These are phyloP conservation scores for Crepidotus variabilis DNA, from an alignment of 768 basidiomycete genomes.

Conservation along the genomic window DNA sequence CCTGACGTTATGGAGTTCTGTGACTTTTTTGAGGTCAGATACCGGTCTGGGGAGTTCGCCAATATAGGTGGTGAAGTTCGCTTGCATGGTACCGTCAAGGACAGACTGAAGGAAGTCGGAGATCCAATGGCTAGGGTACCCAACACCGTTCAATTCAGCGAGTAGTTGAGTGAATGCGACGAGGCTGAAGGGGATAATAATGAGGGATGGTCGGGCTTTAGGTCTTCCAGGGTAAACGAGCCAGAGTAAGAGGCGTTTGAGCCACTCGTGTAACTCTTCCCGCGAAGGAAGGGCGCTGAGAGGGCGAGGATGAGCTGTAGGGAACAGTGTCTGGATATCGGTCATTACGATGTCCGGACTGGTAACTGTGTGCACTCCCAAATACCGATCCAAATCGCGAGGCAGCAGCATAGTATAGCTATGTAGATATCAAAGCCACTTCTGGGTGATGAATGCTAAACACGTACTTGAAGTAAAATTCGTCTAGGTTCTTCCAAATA, in stretches of 20 bases:
- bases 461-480: not conserved
- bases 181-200: slow-evolving; percentile 31
- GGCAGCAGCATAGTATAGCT: slow-evolving; percentile 27
- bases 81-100: slow-evolving; percentile 20
- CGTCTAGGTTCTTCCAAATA: slow-evolving; percentile 24
- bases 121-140: slow-evolving; percentile 35
- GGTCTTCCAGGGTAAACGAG: slow-evolving; percentile 23
- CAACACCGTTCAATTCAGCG: slow-evolving; percentile 26
- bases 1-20: slow-evolving; percentile 19
- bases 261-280: slow-evolving; percentile 27
- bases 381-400: slow-evolving; percentile 22
- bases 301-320: slow-evolving; percentile 15
- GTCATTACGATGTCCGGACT: slow-evolving; percentile 14
- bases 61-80: slow-evolving; percentile 23
- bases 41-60: slow-evolving; percentile 23
- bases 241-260: slow-evolving; percentile 28
- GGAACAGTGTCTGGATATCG: slow-evolving; percentile 10
- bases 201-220: slow-evolving; percentile 15
- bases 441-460: not conserved
- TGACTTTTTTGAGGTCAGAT: slow-evolving; percentile 17
- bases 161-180: slow-evolving; percentile 28
- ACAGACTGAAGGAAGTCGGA: slow-evolving; percentile 26
- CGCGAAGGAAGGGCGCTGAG: slow-evolving; percentile 11
- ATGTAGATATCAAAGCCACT: not conserved
- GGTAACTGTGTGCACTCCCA: slow-evolving; percentile 21